Percentiles rank a stretch among this genome's conserved stretches.
Evolutionary conservation across 1,284 basidiomycete genomes (phyloP).

Genomic region (Trametes versicolor): DNA sequence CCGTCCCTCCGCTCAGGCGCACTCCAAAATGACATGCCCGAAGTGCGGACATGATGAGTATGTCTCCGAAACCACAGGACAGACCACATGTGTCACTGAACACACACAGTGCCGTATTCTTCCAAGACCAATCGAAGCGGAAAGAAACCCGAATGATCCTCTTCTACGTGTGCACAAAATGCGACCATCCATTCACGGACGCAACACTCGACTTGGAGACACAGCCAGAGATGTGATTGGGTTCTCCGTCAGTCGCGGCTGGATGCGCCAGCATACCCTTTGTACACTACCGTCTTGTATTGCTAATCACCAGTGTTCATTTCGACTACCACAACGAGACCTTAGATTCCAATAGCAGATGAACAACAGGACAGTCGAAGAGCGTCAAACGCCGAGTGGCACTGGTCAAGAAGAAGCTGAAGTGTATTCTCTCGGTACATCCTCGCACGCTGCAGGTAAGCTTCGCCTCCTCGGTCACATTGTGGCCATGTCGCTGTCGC

Average conservation of each 20-base stretch:
- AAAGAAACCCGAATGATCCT: constrained; percentile 93
- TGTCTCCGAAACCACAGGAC: constrained; percentile 40
- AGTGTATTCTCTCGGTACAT: no score
- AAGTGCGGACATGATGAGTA: constrained; percentile 79
- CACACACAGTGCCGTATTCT: constrained; percentile 80
- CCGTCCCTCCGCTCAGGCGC: constrained; percentile 57
- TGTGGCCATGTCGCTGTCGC: no score
- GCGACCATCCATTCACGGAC: constrained; percentile 82
- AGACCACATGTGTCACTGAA: constrained; percentile 20
- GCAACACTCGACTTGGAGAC: constrained; percentile 55
- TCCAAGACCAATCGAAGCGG: constrained; percentile 94
- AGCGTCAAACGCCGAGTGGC: no score
- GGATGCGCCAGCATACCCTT: neutral
- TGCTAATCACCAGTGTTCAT: constrained; percentile 7
- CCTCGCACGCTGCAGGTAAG: no score
- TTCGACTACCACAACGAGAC: neutral
- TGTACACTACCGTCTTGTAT: constrained; percentile 13
- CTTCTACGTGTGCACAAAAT: constrained; percentile 93
- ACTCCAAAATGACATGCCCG: constrained; percentile 77
- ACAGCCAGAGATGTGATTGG: constrained; percentile 25
- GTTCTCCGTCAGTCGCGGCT: no score
- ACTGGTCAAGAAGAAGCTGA: no score
- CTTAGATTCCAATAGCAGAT: no score
- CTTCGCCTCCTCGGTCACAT: no score
- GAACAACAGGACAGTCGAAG: no score